These are phyloP conservation scores for Phyllosticta capitalensis DNA, from an alignment of 2,329 filamentous ascomycete species.

Conservation along the genomic window DNA sequence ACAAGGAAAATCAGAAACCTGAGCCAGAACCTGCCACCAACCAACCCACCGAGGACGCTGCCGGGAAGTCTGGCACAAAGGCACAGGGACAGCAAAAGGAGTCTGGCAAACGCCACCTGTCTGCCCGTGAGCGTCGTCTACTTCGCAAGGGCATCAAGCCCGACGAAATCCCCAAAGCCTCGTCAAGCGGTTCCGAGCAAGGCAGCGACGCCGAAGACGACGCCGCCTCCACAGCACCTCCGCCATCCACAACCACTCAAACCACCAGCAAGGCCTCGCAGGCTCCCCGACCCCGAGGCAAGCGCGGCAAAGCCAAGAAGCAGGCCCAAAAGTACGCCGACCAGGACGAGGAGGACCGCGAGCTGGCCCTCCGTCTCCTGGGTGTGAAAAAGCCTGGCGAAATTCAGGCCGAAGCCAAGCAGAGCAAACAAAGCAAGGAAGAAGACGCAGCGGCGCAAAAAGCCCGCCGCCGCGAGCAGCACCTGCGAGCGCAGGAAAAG, in stretches of 20 bases:
- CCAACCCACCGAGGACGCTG: slow-evolving; percentile 18
- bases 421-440: slow-evolving; percentile 59
- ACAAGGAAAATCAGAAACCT: slow-evolving; percentile 14
- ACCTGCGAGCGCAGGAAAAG: slow-evolving; percentile 64
- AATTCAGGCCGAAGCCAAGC: slow-evolving; percentile 52
- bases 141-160: slow-evolving; percentile 25
- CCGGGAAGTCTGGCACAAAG: too few species aligned
- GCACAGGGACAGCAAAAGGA: slow-evolving; percentile 15
- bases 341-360: slow-evolving; percentile 89
- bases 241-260: slow-evolving; percentile 15
- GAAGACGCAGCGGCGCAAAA: slow-evolving; percentile 62
- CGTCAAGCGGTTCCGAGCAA: slow-evolving; percentile 11
- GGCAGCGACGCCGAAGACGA: slow-evolving; percentile 19
- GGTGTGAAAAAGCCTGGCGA: slow-evolving; percentile 61
- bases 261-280: slow-evolving; percentile 7
- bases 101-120: slow-evolving; percentile 25
- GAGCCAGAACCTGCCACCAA: slow-evolving; percentile 7
- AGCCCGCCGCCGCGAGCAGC: slow-evolving; percentile 69
- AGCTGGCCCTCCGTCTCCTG: slow-evolving; percentile 74
- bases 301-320: slow-evolving; percentile 77
- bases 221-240: slow-evolving; percentile 18
- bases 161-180: slow-evolving; percentile 13
- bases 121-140: slow-evolving; percentile 28
- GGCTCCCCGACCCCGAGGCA: slow-evolving; percentile 50
- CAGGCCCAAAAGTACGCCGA: slow-evolving; percentile 81